Evolutionary conservation across 2,329 filamentous ascomycete species (phyloP), one percentile per base, ranked within the genome.

Genomic region (Beauveria sp.): DNA sequence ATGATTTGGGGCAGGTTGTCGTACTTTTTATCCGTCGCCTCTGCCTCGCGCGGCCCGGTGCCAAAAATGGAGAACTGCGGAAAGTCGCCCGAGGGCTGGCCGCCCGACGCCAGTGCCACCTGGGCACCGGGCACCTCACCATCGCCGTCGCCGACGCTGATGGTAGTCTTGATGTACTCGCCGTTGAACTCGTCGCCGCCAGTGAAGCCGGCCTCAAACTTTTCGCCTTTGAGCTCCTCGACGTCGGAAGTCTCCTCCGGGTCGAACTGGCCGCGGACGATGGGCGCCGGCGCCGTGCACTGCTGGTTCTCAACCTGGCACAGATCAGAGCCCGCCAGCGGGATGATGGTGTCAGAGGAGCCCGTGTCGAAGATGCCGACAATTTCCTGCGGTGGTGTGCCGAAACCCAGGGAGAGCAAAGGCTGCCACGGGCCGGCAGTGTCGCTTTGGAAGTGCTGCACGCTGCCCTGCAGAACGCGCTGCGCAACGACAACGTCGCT

Each of bases 341-440:
- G 49, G 50, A 60, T 53, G 14, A 60, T 54, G 47, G 40, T 47
- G 49, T 60, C 58, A 26, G 49, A 28, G 2, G 49, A 53, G 24
- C 58, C 58, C 3, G 58, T 43, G 58, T 60, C 58, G 42, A 60
- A 53, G 28, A 60, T 60, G 26, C 58, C 49, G 14, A 50, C 53
- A 28, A 60, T 60, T 8, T 51, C 42, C 26, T 60, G 58, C 18
- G 58, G 38, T 7, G 49, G 49, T 8, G 49, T 34, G 40, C 58
- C 58, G 16, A 47, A 60, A 20, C 49, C 58, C 14, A 60, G 24
- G 10, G 49, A 2, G 24, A 60, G 40, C 9, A 60, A 49, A 9
- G 58, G 58, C 28, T 60, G 58, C 47, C 47, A 60, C 6, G 58
- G 49, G 5, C 58, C 58, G 18, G 58, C 28, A 1, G 28, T 5